Evolutionary conservation across 192 early-diverging fungal species (phyloP).

Genomic region (Thamnidium elegans): DNA sequence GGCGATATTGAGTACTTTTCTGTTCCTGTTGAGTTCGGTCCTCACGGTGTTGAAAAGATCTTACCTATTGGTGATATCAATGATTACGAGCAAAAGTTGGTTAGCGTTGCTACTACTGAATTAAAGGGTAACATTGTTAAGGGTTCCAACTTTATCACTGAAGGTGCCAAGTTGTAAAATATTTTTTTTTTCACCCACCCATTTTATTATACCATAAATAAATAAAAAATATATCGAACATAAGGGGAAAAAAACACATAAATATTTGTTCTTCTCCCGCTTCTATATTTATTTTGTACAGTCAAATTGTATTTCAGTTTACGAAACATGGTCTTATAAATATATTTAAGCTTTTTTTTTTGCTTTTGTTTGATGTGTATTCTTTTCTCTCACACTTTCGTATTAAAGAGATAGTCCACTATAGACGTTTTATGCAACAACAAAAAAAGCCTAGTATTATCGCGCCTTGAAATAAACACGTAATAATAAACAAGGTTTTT

Average conservation of each 20-base stretch:
- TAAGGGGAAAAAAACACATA: no score
- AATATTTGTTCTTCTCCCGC: no score
- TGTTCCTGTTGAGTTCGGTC: slow-evolving; percentile 73
- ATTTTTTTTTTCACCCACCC: no score
- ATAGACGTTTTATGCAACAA: no score
- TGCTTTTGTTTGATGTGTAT: no score
- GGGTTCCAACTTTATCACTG: slow-evolving; percentile 54
- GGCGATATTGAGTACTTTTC: slow-evolving; percentile 74
- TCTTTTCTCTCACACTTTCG: no score
- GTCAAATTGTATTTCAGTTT: not conserved
- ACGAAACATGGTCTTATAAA: not conserved
- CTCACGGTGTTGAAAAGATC: slow-evolving; percentile 88
- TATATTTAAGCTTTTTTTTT: no score
- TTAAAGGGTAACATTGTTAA: slow-evolving; percentile 92
- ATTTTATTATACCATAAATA: no score
- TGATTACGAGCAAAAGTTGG: slow-evolving; percentile 83
- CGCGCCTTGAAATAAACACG: no score
- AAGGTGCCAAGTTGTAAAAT: slow-evolving; percentile 22
- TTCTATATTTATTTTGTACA: not conserved
- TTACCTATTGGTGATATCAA: slow-evolving; percentile 73
- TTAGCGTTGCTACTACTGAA: slow-evolving; percentile 80
- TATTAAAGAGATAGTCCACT: no score
- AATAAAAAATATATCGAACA: slow-evolving; percentile 1
- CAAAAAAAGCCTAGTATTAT: no score
- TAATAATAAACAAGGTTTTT: no score